Conservation (phyloP, 352 stramenopile species). For the Globisporangium splendens region DNA sequence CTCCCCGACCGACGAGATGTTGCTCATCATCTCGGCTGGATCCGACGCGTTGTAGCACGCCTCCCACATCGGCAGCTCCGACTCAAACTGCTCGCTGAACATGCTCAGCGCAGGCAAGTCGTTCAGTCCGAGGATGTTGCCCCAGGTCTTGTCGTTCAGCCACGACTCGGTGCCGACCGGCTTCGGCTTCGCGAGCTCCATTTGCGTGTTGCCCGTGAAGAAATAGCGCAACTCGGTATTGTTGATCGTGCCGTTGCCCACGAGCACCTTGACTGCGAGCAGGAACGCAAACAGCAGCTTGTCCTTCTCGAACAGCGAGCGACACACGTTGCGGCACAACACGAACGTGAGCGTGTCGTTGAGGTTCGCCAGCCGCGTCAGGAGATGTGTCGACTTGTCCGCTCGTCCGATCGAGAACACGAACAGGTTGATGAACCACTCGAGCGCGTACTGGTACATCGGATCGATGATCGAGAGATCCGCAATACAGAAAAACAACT, state of each 20-base stretch:
- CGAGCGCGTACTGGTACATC: constrained; percentile 96
- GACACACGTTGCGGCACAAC: constrained; percentile 95
- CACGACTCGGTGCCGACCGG: constrained; percentile 54
- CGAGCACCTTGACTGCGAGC: constrained; percentile 91
- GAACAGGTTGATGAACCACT: constrained; percentile 96
- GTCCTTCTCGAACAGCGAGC: constrained; percentile 95
- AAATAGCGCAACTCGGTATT: constrained; percentile 85
- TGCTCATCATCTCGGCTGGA: constrained; percentile 61
- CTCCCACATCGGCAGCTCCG: constrained; percentile 61
- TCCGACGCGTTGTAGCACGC: constrained; percentile 85
- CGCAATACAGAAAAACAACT: constrained; percentile 95
- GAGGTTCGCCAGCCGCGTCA: constrained; percentile 82
- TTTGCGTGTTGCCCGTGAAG: constrained; percentile 90
- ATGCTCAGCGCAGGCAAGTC: constrained; percentile 43
- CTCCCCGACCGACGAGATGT: constrained; percentile 40
- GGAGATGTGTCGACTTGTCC: constrained; percentile 68
- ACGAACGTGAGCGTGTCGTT: constrained; percentile 95
- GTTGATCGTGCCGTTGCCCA: constrained; percentile 75
- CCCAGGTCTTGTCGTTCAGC: constrained; percentile 90
- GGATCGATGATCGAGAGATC: constrained; percentile 92
- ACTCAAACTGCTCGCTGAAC: constrained; percentile 52
- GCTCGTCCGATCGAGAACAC: constrained; percentile 88
- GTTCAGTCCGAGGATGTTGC: constrained; percentile 78
- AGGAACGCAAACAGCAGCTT: constrained; percentile 96
- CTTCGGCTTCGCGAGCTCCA: constrained; percentile 83